Percentiles rank a stretch among this genome's conserved stretches.
These are phyloP conservation scores for Colletotrichum sp. DNA, from an alignment of 2,329 filamentous ascomycete species.

Conservation along the genomic window DNA sequence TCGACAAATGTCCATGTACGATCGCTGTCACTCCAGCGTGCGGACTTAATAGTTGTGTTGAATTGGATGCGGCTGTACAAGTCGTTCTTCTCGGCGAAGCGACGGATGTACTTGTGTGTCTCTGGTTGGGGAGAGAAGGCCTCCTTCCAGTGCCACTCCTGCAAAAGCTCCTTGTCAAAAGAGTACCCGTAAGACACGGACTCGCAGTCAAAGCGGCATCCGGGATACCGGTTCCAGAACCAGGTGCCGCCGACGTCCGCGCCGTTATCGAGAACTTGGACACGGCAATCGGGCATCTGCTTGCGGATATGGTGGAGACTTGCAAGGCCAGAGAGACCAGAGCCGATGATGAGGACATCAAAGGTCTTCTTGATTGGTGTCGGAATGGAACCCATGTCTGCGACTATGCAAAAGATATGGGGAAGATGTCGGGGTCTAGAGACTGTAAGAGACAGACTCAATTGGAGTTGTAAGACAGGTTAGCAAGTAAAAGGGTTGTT, in stretches of 20 bases:
- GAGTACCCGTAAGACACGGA: background rate
- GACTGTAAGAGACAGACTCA: background rate
- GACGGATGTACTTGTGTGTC: background rate
- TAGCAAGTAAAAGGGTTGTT: background rate
- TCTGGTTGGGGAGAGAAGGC: conserved; percentile 1
- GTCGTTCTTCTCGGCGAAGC: background rate
- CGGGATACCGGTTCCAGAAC: conserved; percentile 56
- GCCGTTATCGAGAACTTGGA: conserved; percentile 37
- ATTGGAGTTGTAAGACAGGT: background rate
- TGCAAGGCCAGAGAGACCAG: conserved; percentile 6
- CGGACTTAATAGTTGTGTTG: background rate
- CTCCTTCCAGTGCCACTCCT: conserved; percentile 9
- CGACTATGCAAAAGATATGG: background rate
- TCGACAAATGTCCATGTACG: background rate
- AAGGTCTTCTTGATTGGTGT: background rate
- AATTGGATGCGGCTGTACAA: background rate
- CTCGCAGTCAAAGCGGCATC: conserved; percentile 56
- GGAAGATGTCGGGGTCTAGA: background rate
- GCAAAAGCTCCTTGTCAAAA: background rate
- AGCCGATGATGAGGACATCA: conserved; percentile 5
- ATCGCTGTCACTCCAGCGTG: background rate
- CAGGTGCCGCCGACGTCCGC: conserved; percentile 54
- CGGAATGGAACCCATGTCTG: background rate
- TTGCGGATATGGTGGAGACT: conserved; percentile 11
- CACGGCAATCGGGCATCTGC: background rate